Evolutionary conservation across 164 flowering plant species (phyloP).

Genomic region (Euptelea pleiosperma): DNA sequence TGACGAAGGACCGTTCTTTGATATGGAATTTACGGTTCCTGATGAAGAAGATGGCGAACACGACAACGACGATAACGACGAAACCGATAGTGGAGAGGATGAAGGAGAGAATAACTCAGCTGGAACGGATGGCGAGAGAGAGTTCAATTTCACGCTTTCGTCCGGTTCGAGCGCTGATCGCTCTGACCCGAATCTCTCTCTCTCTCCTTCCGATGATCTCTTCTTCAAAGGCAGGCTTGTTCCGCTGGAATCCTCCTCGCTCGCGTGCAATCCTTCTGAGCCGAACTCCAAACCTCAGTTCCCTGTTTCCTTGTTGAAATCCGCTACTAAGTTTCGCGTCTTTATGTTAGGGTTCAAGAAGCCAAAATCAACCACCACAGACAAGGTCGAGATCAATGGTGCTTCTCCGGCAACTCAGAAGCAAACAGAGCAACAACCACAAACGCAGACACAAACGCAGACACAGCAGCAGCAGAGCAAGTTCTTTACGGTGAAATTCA

Average conservation of each 20-base stretch:
- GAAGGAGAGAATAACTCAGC: constrained; percentile 16
- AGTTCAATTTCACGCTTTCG: constrained; percentile 50
- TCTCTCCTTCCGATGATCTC: constrained; percentile 58
- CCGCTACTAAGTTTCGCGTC: constrained; percentile 64
- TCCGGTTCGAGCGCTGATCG: constrained; percentile 28
- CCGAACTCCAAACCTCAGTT: constrained; percentile 32
- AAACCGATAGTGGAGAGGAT: constrained; percentile 2
- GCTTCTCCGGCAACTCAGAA: background rate
- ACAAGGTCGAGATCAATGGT: constrained; percentile 8
- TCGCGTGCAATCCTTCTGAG: constrained; percentile 20
- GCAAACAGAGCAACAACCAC: too few species aligned
- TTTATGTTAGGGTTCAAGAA: constrained; percentile 61
- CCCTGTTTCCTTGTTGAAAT: constrained; percentile 26
- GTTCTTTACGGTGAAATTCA: constrained; percentile 64
- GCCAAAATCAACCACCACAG: constrained; percentile 22
- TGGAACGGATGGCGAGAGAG: constrained; percentile 32
- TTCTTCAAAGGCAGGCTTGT: constrained; percentile 64
- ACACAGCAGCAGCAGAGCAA: constrained; percentile 19
- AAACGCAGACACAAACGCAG: too few species aligned
- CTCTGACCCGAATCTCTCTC: constrained; percentile 25
- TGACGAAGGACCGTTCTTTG: constrained; percentile 76
- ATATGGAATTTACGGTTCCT: constrained; percentile 57
- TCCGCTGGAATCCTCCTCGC: constrained; percentile 33
- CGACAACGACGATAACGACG: constrained; percentile 8
- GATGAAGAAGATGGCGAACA: constrained; percentile 28